Evolutionary conservation across 2,329 filamentous ascomycete genomes (phyloP).

Genomic region (Clarireedia monteithiana): DNA sequence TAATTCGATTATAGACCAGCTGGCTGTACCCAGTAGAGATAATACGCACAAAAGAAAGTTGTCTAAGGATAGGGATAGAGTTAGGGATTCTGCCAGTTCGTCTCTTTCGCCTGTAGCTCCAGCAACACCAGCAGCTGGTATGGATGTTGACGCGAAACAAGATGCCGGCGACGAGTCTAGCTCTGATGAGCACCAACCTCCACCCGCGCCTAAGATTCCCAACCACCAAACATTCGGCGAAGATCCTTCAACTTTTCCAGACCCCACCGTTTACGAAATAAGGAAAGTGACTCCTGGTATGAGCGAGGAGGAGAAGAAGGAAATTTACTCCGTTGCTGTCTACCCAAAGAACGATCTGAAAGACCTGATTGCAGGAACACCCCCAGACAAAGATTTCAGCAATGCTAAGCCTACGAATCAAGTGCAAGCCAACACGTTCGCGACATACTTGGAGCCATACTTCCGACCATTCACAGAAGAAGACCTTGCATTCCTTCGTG

Average conservation of each 20-base stretch:
- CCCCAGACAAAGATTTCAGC: constrained; percentile 92
- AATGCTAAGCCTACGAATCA: constrained; percentile 89
- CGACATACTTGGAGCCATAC: constrained; percentile 86
- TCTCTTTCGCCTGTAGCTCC: constrained; percentile 52
- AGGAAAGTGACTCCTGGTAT: constrained; percentile 57
- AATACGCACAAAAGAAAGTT: constrained; percentile 12
- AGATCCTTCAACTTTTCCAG: constrained; percentile 82
- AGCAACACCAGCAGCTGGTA: constrained; percentile 34
- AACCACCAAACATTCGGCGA: constrained; percentile 81
- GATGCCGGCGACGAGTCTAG: constrained; percentile 38
- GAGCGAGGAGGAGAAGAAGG: constrained; percentile 75
- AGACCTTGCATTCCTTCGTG: constrained; percentile 85
- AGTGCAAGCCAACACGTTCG: constrained; percentile 88
- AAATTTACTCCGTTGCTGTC: constrained; percentile 77
- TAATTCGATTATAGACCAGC: constrained; percentile 13
- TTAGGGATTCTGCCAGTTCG: constrained; percentile 44
- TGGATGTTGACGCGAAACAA: constrained; percentile 51
- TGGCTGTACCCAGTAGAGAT: constrained; percentile 19
- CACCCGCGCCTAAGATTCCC: constrained; percentile 51
- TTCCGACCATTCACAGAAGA: constrained; percentile 87
- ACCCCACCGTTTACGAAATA: constrained; percentile 93
- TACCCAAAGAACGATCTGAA: constrained; percentile 77
- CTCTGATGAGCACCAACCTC: constrained; percentile 50
- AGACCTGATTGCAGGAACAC: constrained; percentile 79
- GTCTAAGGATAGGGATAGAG: constrained; percentile 8